Evolutionary conservation across 2,329 filamentous ascomycete species (phyloP), one percentile per base, ranked within the genome.

Genomic region (Cladosporium sp.): DNA sequence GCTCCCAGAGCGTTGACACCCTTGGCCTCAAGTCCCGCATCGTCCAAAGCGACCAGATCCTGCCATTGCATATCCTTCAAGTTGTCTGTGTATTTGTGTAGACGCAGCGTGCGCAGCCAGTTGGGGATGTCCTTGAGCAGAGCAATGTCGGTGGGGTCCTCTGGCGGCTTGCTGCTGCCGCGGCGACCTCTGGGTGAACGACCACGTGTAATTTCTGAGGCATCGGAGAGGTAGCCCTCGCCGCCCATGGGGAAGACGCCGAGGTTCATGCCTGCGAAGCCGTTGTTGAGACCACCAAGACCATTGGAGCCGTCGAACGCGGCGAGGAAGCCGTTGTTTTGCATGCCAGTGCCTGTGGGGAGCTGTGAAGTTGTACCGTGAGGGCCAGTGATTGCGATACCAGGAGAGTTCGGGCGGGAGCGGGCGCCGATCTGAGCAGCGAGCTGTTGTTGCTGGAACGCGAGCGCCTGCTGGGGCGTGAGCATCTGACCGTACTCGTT

Each of bases 21-120:
- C 62, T 92, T 90, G 29, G 92, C 91, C 80, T 98, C 94, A 69
- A 99, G 83, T 58, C 92, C 93, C 76, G 93, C 93, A 72, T 99
- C 95, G 74, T 97, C 92, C 72, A 99, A 83, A 78, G 95, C 91
- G 67, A 99, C 83, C 72, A 99, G 81, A 63, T 99, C 95, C 31
- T 90, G 91, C 95, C 95, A 99, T 74, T 95, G 93, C 84, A 98
- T 88, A 75, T 98, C 94, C 81, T 98, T 99, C 69, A 99, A 82
- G 72, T 98, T 96, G 72, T 99, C 95, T 11, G 95, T 99, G 80
- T 99, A 99, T 83, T 99, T 99, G 84, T 99, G 95, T 73, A 99
- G 84, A 67, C 95, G 89, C 76, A 98, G 85, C 78, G 93, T 97
- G 77, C 95, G 89, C 74, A 99, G 86, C 95, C 95, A 99, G 78